Conservation (phyloP, 441 rosid species). For the Brassica hybrid region DNA sequence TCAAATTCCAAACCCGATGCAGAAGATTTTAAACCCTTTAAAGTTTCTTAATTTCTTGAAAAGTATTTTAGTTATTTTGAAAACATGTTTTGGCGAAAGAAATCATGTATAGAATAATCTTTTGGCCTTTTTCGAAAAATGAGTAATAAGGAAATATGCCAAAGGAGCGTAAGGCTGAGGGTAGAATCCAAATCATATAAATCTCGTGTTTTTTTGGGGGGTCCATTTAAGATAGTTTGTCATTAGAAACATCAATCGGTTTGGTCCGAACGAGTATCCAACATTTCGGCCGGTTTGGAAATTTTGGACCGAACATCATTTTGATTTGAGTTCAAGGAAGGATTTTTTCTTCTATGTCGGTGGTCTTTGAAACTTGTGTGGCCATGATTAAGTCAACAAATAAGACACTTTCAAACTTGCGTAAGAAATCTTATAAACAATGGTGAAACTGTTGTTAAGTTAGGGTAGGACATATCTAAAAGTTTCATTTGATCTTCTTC, state of each 20-base stretch:
- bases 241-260: neutral
- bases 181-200: conserved; percentile 28
- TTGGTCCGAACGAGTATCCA: neutral
- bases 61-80: neutral
- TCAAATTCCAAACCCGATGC: neutral
- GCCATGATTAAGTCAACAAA: no score
- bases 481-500: no score
- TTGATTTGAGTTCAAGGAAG: no score
- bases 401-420: no score
- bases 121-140: conserved; percentile 1
- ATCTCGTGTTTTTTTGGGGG: conserved; percentile 26
- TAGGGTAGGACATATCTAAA: no score
- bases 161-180: conserved; percentile 25
- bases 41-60: conserved; percentile 9
- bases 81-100: neutral
- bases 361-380: no score
- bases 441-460: no score
- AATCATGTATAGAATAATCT: neutral
- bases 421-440: no score
- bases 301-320: neutral
- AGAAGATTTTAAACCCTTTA: neutral
- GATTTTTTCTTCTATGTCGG: no score
- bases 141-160: conserved; percentile 20
- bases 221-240: conserved; percentile 11
- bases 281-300: neutral